Percentiles rank a stretch among this genome's conserved stretches.
Conservation (phyloP, 805 yeast genomes). For the Cyberlindnera mycetangii region DNA sequence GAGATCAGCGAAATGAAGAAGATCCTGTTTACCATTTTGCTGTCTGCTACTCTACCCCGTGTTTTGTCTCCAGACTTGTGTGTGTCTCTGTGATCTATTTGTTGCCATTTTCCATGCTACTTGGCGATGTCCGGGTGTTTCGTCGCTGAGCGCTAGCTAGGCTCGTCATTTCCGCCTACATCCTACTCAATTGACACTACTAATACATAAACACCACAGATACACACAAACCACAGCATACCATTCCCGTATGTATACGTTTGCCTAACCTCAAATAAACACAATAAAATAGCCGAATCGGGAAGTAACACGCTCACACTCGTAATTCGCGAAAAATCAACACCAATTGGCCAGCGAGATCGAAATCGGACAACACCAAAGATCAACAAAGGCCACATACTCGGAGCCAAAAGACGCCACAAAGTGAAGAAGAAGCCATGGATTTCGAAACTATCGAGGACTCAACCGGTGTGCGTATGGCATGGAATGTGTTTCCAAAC, state of each 20-base stretch:
- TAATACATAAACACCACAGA: neutral
- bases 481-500: constrained; percentile 87
- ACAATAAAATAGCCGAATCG: constrained; percentile 2
- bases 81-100: too few relatives aligned
- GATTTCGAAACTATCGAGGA: constrained; percentile 65
- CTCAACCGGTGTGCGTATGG: constrained; percentile 65
- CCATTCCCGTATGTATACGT: too few relatives aligned
- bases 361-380: neutral
- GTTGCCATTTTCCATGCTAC: too few relatives aligned
- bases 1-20: constrained; percentile 56
- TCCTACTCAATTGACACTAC: too few relatives aligned
- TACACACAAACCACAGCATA: too few relatives aligned
- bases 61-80: too few relatives aligned
- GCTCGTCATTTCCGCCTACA: too few relatives aligned
- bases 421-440: constrained; percentile 22
- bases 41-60: too few relatives aligned
- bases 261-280: too few relatives aligned
- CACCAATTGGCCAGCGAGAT: constrained; percentile 4
- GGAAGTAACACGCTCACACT: neutral
- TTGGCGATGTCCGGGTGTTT: too few relatives aligned
- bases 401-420: neutral
- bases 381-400: constrained; percentile 2
- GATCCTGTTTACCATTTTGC: constrained; percentile 6
- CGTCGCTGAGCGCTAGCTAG: too few relatives aligned
- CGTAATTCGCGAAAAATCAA: too few relatives aligned